These are phyloP conservation scores for Aspergillus sparsus DNA, from an alignment of 495 filamentous ascomycete species.

Conservation along the genomic window DNA sequence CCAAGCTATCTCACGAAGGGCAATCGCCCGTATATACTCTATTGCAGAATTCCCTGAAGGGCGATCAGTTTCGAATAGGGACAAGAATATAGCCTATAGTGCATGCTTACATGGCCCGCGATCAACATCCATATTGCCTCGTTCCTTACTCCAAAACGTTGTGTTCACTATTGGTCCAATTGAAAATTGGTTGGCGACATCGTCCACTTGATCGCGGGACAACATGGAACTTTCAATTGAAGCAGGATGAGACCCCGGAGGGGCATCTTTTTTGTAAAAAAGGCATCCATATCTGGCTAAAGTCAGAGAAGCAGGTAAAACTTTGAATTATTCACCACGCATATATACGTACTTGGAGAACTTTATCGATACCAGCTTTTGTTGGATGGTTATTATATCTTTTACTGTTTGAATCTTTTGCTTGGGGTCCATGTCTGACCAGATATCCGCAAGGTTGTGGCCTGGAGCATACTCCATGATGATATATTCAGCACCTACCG, in stretches of 20 bases:
- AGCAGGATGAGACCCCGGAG: no score
- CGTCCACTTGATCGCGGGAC: no score
- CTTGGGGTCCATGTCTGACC: constrained; percentile 28
- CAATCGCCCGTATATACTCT: constrained; percentile 29
- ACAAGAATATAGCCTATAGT: constrained; percentile 13
- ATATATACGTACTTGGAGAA: no score
- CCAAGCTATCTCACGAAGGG: constrained; percentile 31
- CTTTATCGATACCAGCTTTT: constrained; percentile 34
- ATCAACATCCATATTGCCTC: constrained; percentile 26
- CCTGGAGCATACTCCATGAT: constrained; percentile 42
- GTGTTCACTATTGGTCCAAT: constrained; percentile 35
- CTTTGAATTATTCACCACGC: no score
- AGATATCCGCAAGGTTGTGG: constrained; percentile 26
- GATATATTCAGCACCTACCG: constrained; percentile 44
- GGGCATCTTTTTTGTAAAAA: no score
- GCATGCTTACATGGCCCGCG: constrained; percentile 40
- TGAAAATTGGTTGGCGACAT: constrained; percentile 25
- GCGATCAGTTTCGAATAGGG: constrained; percentile 2
- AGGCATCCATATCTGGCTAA: no score
- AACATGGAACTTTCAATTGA: no score
- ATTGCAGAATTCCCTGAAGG: constrained; percentile 23
- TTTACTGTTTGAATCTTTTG: constrained; percentile 33
- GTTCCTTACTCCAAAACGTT: constrained; percentile 33
- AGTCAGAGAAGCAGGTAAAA: no score
- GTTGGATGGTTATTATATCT: constrained; percentile 29